phyloP scores from a whole-genome alignment of 225 moss, liverwort and hornwort genomes.

The Physcomitrellopsis africana region DNA sequence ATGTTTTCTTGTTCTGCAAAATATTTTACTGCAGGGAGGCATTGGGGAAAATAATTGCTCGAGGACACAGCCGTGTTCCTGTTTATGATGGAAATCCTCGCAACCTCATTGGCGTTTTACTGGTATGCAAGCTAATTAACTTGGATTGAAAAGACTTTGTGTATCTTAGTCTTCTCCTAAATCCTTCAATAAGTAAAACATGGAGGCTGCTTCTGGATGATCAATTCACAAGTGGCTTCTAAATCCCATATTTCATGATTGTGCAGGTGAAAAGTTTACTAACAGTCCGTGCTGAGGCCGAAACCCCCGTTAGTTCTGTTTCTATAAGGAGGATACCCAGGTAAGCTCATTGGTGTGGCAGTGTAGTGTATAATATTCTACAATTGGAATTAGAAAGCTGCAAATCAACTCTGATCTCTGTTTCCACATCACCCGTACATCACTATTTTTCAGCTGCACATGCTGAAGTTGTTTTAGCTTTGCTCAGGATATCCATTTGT shows the following conservation, averaged over 20 bases:
- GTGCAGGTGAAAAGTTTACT: constrained; percentile 78
- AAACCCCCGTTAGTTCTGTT: constrained; percentile 75
- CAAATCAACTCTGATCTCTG: neutral
- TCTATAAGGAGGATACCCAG: constrained; percentile 86
- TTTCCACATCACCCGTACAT: neutral
- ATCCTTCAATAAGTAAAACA: neutral
- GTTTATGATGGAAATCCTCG: constrained; percentile 73
- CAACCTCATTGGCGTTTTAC: constrained; percentile 86
- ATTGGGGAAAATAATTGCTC: constrained; percentile 80
- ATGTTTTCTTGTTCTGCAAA: neutral
- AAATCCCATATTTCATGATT: neutral
- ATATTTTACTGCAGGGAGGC: constrained; percentile 55
- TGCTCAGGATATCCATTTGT: neutral
- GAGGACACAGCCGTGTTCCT: constrained; percentile 92
- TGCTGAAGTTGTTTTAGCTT: neutral
- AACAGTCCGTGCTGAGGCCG: constrained; percentile 74
- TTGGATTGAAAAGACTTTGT: neutral
- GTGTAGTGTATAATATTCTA: neutral
- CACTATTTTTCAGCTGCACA: neutral
- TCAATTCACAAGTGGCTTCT: constrained; percentile 6
- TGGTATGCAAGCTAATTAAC: constrained; percentile 47
- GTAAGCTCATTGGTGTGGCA: constrained; percentile 30
- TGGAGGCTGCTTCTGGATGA: neutral
- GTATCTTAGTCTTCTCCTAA: neutral
- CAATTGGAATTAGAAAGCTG: neutral